phyloP scores from a whole-genome alignment of 164 flowering plant genomes.

The Magnolia changhungtana region DNA sequence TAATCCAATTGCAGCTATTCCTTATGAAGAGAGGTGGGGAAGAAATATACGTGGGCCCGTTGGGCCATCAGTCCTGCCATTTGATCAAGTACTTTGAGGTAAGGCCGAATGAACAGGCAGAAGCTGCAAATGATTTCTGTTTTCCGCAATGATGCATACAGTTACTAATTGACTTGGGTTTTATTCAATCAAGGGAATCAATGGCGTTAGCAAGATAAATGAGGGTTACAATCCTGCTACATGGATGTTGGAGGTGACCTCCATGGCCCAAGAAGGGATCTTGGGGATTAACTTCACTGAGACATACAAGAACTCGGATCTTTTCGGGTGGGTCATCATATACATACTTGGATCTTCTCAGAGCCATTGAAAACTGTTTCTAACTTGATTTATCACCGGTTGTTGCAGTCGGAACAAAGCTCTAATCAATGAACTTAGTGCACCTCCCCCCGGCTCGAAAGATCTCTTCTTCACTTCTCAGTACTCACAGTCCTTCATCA shows the following conservation, averaged over 20 bases:
- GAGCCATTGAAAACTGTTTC: neutral
- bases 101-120: neutral
- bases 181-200: slow-evolving; percentile 26
- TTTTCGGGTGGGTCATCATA: slow-evolving; percentile 13
- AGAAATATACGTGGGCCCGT: slow-evolving; percentile 52
- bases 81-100: slow-evolving; percentile 64
- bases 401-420: slow-evolving; percentile 38
- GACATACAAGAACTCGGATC: slow-evolving; percentile 24
- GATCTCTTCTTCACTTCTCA: slow-evolving; percentile 43
- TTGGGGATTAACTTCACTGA: slow-evolving; percentile 29
- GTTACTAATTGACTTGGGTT: neutral
- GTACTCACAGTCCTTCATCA: slow-evolving; percentile 39
- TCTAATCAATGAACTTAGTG: slow-evolving; percentile 26
- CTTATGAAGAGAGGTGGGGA: slow-evolving; percentile 63
- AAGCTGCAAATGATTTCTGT: neutral
- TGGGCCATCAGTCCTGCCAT: slow-evolving; percentile 41
- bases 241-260: slow-evolving; percentile 37
- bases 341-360: neutral
- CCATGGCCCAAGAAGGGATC: slow-evolving; percentile 23
- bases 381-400: neutral
- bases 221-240: slow-evolving; percentile 35
- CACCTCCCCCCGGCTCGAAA: slow-evolving; percentile 33
- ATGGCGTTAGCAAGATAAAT: slow-evolving; percentile 29
- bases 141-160: neutral
- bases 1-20: slow-evolving; percentile 35